Conservation (phyloP, 805 yeast genomes). For the Candida cerambycidarum region DNA sequence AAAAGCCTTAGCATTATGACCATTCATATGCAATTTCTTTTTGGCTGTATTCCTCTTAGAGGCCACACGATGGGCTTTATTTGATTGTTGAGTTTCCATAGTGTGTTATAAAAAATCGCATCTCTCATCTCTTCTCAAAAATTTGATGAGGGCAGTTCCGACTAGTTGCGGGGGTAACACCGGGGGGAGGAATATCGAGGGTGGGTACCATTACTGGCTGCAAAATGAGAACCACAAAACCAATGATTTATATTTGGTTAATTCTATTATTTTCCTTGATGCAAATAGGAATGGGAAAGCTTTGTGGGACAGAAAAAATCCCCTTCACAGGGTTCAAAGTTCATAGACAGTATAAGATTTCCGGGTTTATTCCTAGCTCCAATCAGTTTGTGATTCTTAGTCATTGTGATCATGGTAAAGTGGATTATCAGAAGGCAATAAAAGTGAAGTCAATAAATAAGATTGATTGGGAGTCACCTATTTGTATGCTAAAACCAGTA, state of each 20-base stretch:
- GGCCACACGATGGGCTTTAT: constrained; percentile 77
- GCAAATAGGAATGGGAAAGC: background rate
- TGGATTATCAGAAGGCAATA: constrained; percentile 41
- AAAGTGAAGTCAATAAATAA: constrained; percentile 33
- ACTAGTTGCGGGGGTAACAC: background rate
- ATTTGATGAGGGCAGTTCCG: too few species aligned
- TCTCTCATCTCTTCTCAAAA: constrained; percentile 12
- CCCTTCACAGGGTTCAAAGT: constrained; percentile 60
- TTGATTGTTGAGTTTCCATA: constrained; percentile 52
- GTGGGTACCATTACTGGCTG: too few species aligned
- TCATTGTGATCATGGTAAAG: constrained; percentile 53
- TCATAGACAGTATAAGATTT: constrained; percentile 43
- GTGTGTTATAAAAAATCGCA: constrained; percentile 5
- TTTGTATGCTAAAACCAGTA: constrained; percentile 42
- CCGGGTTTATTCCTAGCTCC: constrained; percentile 34
- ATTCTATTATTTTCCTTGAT: background rate
- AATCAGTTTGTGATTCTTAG: constrained; percentile 46
- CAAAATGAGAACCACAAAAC: constrained; percentile 3
- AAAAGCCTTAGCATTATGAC: constrained; percentile 50
- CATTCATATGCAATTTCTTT: constrained; percentile 85
- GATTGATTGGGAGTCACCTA: constrained; percentile 49
- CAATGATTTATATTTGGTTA: background rate
- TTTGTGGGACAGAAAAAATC: constrained; percentile 13
- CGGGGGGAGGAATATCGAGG: too few species aligned
- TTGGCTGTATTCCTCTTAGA: constrained; percentile 58